Evolutionary conservation across 768 basidiomycete genomes (phyloP).

Genomic region (Pleurotus giganteus): DNA sequence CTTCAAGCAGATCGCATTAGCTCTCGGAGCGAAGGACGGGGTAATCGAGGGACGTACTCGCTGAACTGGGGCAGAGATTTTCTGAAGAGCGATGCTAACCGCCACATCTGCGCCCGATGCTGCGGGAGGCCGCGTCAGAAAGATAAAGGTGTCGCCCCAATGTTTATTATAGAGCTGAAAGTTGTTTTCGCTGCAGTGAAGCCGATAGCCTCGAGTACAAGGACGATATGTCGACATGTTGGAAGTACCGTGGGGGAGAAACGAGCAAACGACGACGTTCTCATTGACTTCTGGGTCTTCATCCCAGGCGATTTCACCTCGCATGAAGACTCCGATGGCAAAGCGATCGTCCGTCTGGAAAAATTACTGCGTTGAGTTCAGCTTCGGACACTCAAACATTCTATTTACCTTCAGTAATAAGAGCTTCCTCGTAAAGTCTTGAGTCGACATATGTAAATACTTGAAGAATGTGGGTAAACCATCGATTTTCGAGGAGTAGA

Average conservation of each 20-base stretch:
- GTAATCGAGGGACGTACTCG: conserved; percentile 30
- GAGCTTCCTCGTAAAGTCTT: conserved; percentile 57
- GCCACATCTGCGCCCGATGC: conserved; percentile 46
- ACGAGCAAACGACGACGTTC: conserved; percentile 62
- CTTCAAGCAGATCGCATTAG: conserved; percentile 33
- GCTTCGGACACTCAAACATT: too few relatives aligned
- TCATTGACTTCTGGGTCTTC: conserved; percentile 57
- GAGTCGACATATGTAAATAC: conserved; percentile 52
- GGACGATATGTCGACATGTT: conserved; percentile 47
- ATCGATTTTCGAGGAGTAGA: conserved; percentile 56
- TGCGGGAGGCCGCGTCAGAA: conserved; percentile 46
- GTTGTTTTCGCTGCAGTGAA: conserved; percentile 54
- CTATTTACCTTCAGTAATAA: conserved; percentile 53
- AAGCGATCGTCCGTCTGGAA: conserved; percentile 60
- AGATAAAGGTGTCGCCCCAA: conserved; percentile 54
- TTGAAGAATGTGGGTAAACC: conserved; percentile 59
- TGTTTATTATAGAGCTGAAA: conserved; percentile 60
- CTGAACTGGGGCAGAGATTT: conserved; percentile 54
- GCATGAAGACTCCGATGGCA: conserved; percentile 60
- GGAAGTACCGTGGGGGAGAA: conserved; percentile 51
- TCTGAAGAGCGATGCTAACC: conserved; percentile 60
- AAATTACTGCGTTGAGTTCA: neutral
- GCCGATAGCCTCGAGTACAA: conserved; percentile 50
- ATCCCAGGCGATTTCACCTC: conserved; percentile 56
- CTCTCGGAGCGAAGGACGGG: neutral